Conservation (phyloP, 768 basidiomycete species). For the Lyophyllum shimeji region DNA sequence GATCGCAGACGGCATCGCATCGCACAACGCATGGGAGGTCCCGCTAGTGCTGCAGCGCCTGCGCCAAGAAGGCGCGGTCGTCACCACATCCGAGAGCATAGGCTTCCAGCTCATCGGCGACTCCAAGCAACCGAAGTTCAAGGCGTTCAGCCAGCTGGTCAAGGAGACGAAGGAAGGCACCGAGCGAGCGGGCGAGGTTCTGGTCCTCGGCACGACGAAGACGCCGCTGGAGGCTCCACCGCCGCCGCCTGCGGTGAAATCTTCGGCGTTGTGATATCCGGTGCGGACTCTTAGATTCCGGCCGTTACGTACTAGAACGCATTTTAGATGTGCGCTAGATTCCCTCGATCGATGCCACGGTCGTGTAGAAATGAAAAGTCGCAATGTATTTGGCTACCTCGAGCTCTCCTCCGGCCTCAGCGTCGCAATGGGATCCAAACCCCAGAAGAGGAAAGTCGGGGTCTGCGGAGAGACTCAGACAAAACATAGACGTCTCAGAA, state of each 20-base stretch:
- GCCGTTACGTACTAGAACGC: neutral
- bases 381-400: too few species aligned
- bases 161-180: constrained; percentile 22
- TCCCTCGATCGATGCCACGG: neutral
- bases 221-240: neutral
- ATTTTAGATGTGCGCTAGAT: constrained; percentile 1
- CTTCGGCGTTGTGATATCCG: neutral
- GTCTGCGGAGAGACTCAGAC: neutral
- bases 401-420: too few species aligned
- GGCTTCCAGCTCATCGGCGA: constrained; percentile 21
- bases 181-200: constrained; percentile 17
- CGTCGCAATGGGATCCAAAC: too few species aligned
- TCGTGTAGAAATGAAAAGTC: too few species aligned
- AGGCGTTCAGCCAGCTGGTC: constrained; percentile 18
- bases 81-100: constrained; percentile 21
- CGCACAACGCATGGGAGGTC: constrained; percentile 21
- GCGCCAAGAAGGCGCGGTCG: constrained; percentile 17
- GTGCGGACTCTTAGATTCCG: neutral
- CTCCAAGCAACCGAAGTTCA: constrained; percentile 20
- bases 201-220: neutral
- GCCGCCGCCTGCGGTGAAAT: neutral
- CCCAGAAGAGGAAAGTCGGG: neutral
- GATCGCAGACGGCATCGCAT: constrained; percentile 20
- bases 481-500: neutral
- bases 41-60: constrained; percentile 19